These are phyloP conservation scores for Candida sanyiensis DNA, from an alignment of 805 yeast genomes.

Conservation along the genomic window DNA sequence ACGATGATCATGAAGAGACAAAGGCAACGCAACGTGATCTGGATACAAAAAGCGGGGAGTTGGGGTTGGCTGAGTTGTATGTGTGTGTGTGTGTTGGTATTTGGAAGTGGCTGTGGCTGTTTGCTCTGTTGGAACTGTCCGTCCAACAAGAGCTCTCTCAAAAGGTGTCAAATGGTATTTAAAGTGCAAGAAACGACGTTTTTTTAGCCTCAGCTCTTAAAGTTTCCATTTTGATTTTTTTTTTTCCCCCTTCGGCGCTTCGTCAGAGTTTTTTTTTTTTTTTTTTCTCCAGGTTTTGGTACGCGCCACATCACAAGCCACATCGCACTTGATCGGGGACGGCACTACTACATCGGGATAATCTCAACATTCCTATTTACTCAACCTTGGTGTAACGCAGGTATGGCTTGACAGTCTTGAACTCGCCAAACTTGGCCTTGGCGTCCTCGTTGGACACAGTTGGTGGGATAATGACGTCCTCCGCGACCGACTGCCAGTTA, in stretches of 20 bases:
- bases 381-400: conserved; percentile 59
- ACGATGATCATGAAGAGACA: conserved; percentile 5
- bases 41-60: no score
- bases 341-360: no score
- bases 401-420: conserved; percentile 85
- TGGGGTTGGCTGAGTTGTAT: no score
- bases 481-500: conserved; percentile 79
- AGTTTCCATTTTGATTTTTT: conserved; percentile 5
- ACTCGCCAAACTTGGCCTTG: conserved; percentile 77
- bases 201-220: neutral
- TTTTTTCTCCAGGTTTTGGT: conserved; percentile 8
- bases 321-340: no score
- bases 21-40: no score
- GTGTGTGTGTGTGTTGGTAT: no score
- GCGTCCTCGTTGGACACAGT: conserved; percentile 74
- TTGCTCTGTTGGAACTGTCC: no score
- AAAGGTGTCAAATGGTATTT: no score
- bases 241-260: neutral
- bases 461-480: conserved; percentile 91
- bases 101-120: no score
- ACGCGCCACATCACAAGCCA: neutral
- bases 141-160: no score
- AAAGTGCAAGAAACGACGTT: no score
- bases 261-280: neutral
- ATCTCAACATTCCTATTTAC: no score